phyloP scores from a whole-genome alignment of 371 early-diverging fungal species.

The Lichtheimia hyalospora region DNA sequence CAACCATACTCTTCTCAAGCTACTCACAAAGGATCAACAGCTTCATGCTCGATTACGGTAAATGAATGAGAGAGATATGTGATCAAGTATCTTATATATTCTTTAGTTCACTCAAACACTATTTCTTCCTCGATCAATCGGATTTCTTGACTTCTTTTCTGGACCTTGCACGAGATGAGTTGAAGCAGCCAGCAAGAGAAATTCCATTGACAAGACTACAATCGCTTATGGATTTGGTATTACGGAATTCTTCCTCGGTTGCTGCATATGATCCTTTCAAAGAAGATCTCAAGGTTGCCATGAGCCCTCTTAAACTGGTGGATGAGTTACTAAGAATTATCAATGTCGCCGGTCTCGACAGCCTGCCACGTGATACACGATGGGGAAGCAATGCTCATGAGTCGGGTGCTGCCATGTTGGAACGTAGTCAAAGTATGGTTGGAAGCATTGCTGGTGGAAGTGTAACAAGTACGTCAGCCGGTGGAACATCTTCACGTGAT shows the following conservation, averaged over 20 bases:
- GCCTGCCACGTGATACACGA: constrained; percentile 13
- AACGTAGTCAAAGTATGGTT: constrained; percentile 28
- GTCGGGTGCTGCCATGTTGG: constrained; percentile 9
- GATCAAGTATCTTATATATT: neutral
- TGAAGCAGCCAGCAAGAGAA: constrained; percentile 66
- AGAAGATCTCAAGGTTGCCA: constrained; percentile 78
- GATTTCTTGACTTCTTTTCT: constrained; percentile 94
- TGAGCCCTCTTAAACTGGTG: constrained; percentile 62
- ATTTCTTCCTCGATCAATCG: constrained; percentile 89
- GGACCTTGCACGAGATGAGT: constrained; percentile 78
- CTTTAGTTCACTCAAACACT: constrained; percentile 86
- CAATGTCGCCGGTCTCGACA: constrained; percentile 48
- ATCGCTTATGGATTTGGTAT: constrained; percentile 83
- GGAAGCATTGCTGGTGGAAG: constrained; percentile 15
- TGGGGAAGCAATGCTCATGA: constrained; percentile 6
- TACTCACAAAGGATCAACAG: constrained; percentile 69
- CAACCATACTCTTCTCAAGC: constrained; percentile 68
- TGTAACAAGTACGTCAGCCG: neutral
- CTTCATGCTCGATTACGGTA: constrained; percentile 76
- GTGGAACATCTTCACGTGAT: constrained; percentile 10
- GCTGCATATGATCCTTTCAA: constrained; percentile 81
- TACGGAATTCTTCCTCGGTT: constrained; percentile 85
- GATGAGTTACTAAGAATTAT: constrained; percentile 74
- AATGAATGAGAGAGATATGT: neutral
- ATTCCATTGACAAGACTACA: constrained; percentile 76